Percentiles rank a stretch among this genome's conserved stretches.
Evolutionary conservation across 345 rosid genomes (phyloP).

Genomic region (Kandelia obovata): DNA sequence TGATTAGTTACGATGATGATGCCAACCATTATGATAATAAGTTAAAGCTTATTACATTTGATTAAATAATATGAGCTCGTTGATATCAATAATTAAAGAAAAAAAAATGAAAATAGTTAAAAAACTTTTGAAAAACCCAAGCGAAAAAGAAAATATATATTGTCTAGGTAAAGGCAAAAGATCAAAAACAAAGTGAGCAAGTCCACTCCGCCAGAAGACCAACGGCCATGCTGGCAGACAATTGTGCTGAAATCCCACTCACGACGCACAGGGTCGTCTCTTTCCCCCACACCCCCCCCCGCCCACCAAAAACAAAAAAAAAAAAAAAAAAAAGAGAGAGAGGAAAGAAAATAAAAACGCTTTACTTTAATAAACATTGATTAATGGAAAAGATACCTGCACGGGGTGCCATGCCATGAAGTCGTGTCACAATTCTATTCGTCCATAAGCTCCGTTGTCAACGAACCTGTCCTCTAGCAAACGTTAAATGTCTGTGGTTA

Average conservation of each 20-base stretch:
- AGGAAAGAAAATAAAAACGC: not conserved
- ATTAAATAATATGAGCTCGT: too few species aligned
- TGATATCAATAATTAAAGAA: too few species aligned
- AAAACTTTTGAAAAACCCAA: not conserved
- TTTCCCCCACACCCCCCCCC: not conserved
- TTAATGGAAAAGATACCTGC: not conserved
- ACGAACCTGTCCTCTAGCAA: not conserved
- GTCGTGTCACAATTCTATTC: not conserved
- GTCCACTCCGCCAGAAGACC: not conserved
- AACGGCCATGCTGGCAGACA: slow-evolving; percentile 23
- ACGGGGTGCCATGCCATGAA: not conserved
- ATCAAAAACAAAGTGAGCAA: not conserved
- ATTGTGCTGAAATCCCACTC: slow-evolving; percentile 14
- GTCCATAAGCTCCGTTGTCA: not conserved
- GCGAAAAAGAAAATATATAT: too few species aligned
- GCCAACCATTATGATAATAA: too few species aligned
- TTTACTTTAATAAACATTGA: not conserved
- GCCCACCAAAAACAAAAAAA: too few species aligned
- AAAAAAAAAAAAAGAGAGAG: not conserved
- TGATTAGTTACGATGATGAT: too few species aligned
- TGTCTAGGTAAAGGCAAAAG: not conserved
- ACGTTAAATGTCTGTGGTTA: too few species aligned
- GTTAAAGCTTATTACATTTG: too few species aligned
- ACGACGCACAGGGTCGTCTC: slow-evolving; percentile 10
- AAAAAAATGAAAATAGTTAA: too few species aligned